These are phyloP conservation scores for Abortiporus biennis DNA, from an alignment of 1,284 basidiomycete genomes.

Conservation along the genomic window DNA sequence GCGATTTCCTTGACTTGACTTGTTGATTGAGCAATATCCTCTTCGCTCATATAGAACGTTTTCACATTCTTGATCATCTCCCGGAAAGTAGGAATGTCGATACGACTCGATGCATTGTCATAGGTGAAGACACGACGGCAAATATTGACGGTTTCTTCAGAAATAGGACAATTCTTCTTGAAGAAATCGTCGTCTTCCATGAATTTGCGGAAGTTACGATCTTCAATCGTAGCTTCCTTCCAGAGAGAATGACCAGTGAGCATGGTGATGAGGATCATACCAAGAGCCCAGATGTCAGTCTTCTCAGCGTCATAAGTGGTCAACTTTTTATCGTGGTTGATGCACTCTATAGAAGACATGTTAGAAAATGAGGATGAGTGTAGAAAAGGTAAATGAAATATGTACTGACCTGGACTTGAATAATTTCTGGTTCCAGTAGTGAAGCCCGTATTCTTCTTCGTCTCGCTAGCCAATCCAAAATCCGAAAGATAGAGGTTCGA, in stretches of 20 bases:
- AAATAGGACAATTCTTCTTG: conserved; percentile 66
- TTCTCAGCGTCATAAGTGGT: conserved; percentile 15
- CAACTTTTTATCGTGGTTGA: conserved; percentile 15
- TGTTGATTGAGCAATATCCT: conserved; percentile 30
- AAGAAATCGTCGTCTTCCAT: conserved; percentile 63
- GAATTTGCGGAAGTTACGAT: conserved; percentile 71
- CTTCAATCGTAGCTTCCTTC: conserved; percentile 67
- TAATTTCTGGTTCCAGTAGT: conserved; percentile 50
- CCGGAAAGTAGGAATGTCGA: conserved; percentile 59
- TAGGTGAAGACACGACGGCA: conserved; percentile 54
- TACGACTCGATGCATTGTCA: conserved; percentile 48
- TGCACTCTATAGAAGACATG: conserved; percentile 21
- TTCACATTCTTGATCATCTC: conserved; percentile 49
- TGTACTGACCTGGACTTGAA: conserved; percentile 41
- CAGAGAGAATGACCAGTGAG: conserved; percentile 89
- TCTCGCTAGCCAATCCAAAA: conserved; percentile 63
- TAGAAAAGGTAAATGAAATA: not conserved
- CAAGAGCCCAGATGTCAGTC: conserved; percentile 26
- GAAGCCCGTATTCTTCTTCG: conserved; percentile 42
- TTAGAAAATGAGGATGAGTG: not conserved
- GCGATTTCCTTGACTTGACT: too few relatives aligned
- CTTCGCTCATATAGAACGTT: conserved; percentile 61
- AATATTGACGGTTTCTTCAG: conserved; percentile 45
- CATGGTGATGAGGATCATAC: conserved; percentile 51
- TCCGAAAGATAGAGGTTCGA: conserved; percentile 51